Conservation (phyloP, 1,139 yeast genomes). For the Protomyces lactucae-debilis region DNA sequence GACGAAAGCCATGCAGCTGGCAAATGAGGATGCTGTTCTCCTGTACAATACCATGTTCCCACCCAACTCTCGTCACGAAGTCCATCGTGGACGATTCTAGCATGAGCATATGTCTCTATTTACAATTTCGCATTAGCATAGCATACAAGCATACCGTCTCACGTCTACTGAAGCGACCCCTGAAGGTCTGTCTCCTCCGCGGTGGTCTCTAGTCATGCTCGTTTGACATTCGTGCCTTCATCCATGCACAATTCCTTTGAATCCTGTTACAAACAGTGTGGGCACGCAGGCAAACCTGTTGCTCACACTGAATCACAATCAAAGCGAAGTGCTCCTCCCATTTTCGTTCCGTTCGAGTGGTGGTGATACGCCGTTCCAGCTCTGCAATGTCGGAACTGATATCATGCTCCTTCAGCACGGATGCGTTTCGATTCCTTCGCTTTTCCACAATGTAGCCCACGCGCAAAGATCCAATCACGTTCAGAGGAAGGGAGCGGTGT, state of each 20-base stretch:
- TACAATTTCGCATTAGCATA: not conserved
- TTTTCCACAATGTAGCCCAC: not conserved
- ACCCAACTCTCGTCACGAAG: not conserved
- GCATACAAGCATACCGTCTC: not conserved
- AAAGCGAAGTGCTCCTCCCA: not conserved
- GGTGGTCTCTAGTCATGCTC: not conserved
- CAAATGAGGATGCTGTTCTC: constrained; percentile 19
- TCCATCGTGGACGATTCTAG: not conserved
- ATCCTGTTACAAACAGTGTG: not conserved
- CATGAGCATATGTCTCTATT: not conserved
- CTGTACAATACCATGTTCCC: constrained; percentile 19
- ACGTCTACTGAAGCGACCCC: too few species aligned
- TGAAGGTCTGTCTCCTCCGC: too few species aligned
- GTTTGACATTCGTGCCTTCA: not conserved
- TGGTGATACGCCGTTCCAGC: not conserved
- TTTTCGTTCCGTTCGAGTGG: not conserved
- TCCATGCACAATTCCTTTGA: not conserved
- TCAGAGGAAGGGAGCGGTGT: not conserved
- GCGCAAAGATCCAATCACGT: not conserved
- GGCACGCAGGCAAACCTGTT: not conserved
- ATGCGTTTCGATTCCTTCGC: not conserved
- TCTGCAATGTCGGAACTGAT: not conserved
- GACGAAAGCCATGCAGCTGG: constrained; percentile 17
- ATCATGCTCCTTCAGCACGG: not conserved
- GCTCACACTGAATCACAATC: not conserved